These are phyloP conservation scores for Hamamelis virginiana DNA, from an alignment of 164 flowering plant genomes.

Conservation along the genomic window DNA sequence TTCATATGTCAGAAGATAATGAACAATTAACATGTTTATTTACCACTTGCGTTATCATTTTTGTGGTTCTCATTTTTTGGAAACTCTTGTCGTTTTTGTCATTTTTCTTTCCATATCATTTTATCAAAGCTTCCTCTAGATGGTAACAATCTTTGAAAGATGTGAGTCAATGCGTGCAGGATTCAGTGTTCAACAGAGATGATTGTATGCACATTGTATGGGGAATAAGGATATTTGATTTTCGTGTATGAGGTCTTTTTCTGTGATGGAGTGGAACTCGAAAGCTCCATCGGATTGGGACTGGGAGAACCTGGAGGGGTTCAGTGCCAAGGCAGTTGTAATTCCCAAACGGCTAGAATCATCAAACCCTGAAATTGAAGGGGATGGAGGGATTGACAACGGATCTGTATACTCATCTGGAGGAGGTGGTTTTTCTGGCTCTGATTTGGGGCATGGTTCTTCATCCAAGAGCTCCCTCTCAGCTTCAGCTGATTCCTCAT, in stretches of 20 bases:
- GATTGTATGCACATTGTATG: slow-evolving; percentile 8
- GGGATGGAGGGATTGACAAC: slow-evolving; percentile 48
- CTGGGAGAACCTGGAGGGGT: slow-evolving; percentile 45
- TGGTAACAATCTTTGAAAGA: too few species aligned
- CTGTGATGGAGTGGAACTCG: slow-evolving; percentile 53
- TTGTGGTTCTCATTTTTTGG: too few species aligned
- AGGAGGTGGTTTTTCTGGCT: slow-evolving; percentile 42
- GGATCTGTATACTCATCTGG: slow-evolving; percentile 49
- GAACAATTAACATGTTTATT: too few species aligned
- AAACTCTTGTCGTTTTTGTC: too few species aligned
- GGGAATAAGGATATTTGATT: slow-evolving; percentile 8
- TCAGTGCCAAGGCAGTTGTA: slow-evolving; percentile 32
- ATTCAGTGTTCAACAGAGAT: slow-evolving; percentile 9
- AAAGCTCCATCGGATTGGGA: slow-evolving; percentile 51
- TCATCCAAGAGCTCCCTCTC: slow-evolving; percentile 69
- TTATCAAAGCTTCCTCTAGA: too few species aligned
- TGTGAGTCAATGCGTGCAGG: slow-evolving; percentile 10
- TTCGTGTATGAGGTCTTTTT: slow-evolving; percentile 17
- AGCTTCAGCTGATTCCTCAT: slow-evolving; percentile 61
- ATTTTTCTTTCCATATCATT: too few species aligned
- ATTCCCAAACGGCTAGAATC: slow-evolving; percentile 28
- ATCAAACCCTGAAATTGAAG: slow-evolving; percentile 46
- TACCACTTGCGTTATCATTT: too few species aligned
- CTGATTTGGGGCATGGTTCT: slow-evolving; percentile 52
- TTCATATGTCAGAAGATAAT: too few species aligned